phyloP scores from a whole-genome alignment of 495 filamentous ascomycete genomes.

The Hypoxylon fragiforme region DNA sequence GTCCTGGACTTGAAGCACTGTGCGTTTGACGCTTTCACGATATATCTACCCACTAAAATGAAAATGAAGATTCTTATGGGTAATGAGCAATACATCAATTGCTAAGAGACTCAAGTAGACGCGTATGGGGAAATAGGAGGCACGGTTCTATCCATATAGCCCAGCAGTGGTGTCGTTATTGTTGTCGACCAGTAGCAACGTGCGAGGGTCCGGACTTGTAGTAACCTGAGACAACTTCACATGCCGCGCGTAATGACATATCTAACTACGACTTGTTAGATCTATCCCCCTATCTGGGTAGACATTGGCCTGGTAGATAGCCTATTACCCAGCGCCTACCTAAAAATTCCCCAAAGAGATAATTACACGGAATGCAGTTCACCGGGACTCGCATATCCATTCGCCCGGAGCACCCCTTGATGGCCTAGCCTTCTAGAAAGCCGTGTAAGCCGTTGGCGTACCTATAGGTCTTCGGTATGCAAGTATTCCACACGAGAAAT shows the following conservation, averaged over 20 bases:
- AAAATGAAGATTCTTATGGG: not conserved
- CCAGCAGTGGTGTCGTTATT: not conserved
- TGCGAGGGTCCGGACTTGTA: slow-evolving; percentile 4
- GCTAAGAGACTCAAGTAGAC: not conserved
- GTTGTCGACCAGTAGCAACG: slow-evolving; percentile 1
- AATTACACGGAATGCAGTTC: not conserved
- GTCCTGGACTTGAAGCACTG: slow-evolving; percentile 2
- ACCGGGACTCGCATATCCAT: slow-evolving; percentile 7
- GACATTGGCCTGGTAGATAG: not conserved
- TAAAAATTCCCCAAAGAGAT: not conserved
- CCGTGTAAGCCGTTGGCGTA: slow-evolving; percentile 20
- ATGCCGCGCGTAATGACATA: slow-evolving; percentile 15
- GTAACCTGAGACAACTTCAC: slow-evolving; percentile 10
- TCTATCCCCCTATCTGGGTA: slow-evolving; percentile 5
- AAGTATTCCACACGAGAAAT: slow-evolving; percentile 15
- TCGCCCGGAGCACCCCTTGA: slow-evolving; percentile 1
- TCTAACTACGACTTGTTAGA: slow-evolving; percentile 9
- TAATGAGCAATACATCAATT: not conserved
- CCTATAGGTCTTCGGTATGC: slow-evolving; percentile 14
- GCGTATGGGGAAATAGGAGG: not conserved
- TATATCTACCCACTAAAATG: not conserved
- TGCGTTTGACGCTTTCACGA: too few relatives aligned
- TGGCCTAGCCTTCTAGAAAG: slow-evolving; percentile 1
- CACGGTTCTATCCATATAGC: not conserved
- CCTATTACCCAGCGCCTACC: not conserved